Base-by-base conservation (phyloP, 371 early-diverging fungal genomes). In the Sanchytrium tribonematis region DNA sequence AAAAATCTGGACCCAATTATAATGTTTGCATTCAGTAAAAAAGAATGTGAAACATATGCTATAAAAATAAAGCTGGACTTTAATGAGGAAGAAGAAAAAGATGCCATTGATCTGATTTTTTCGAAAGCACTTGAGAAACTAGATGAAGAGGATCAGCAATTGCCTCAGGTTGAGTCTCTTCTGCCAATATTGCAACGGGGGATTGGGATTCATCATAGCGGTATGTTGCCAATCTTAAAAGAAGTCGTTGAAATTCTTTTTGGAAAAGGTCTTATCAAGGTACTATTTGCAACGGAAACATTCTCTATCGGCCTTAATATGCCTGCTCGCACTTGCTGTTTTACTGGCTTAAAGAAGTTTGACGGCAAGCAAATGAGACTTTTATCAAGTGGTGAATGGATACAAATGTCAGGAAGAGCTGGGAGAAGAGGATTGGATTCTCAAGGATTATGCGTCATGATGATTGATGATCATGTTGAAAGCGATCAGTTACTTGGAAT, bases 281-380 rank as follows among this genome's bases (percentile, higher is more conserved):
- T 97, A 17, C 80, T 99, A 31, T 98, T 99, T 85, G 99, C 99
- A 31, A 99, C 99, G 0, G 99, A 99, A 77, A 98, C 99, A 0
- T 99, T 99, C 80, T 96, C 99, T 1, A 99, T 99, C 75, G 99
- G 99, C 66, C 77, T 99, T 68, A 99, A 99, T 81, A 98, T 99
- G 98, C 99, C 99, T 48, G 98, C 99, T 69, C 93, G 93, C 75
- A 97, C 98, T 0, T 99, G 98, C 17, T 90, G 98, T 1, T 99
- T 99, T 74, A 97, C 98, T 0, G 82, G 85, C 69, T 90, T 97
- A 16, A 87, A 88, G 73, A 99, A 99, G 74, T 98, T 86, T 77
- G 99, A 99, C 77, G 99, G 99, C 69, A 84, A 85, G 71, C 80
- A 82, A 31, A 80, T 77, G 29, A 84, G 99, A 70, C 88, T 90